Conservation (phyloP, 441 rosid genomes). For the Manihot esculenta region DNA sequence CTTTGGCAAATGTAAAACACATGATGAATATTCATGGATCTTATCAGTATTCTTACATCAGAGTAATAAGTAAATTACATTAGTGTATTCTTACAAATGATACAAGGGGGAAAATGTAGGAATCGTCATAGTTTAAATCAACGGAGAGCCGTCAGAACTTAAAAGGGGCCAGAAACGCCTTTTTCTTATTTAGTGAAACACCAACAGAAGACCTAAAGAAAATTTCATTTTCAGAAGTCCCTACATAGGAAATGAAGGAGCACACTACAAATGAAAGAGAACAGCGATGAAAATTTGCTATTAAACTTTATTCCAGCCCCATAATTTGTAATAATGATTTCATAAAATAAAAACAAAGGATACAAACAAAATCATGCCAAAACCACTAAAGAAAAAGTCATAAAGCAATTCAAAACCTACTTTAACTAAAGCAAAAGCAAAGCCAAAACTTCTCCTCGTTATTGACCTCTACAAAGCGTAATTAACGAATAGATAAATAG, state of each 20-base stretch:
- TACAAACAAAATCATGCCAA: slow-evolving; percentile 50
- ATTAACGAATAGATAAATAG: neutral
- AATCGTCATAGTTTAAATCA: neutral
- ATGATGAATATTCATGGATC: neutral
- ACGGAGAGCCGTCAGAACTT: neutral
- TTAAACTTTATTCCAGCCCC: slow-evolving; percentile 35
- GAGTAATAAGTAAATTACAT: no score
- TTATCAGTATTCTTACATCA: no score
- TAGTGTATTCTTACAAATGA: neutral
- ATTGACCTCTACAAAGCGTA: slow-evolving; percentile 29
- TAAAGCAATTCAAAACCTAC: slow-evolving; percentile 32
- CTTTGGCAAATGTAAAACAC: neutral
- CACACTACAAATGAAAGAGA: slow-evolving; percentile 18
- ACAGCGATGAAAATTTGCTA: slow-evolving; percentile 16
- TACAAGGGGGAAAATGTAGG: neutral
- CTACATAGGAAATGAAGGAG: neutral
- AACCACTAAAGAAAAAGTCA: slow-evolving; percentile 37
- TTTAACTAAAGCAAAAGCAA: slow-evolving; percentile 42
- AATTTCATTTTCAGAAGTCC: neutral
- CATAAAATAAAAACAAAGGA: slow-evolving; percentile 8
- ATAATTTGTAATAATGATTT: slow-evolving; percentile 14
- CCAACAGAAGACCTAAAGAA: neutral
- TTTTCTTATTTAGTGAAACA: neutral
- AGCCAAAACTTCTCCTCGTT: slow-evolving; percentile 22
- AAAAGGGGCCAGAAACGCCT: no score